Percentiles rank a stretch among this genome's conserved stretches.
phyloP scores from a whole-genome alignment of 257 asterid species.

The Oldenlandia corymbosa region DNA sequence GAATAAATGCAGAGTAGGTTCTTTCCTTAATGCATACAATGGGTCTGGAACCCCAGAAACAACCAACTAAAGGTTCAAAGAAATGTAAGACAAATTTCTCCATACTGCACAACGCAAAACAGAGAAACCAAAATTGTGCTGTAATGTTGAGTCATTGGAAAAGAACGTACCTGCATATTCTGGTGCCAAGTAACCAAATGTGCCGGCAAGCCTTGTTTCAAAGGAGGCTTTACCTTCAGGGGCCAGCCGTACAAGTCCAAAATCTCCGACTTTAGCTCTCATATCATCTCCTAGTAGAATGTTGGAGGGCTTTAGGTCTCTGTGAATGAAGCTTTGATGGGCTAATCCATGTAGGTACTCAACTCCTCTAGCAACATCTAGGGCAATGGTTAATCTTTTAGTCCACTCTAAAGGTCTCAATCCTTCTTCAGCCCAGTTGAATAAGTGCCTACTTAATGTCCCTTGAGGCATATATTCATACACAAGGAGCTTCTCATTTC shows the following conservation, averaged over 20 bases:
- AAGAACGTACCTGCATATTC: slow-evolving; percentile 76
- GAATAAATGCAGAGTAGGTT: neutral
- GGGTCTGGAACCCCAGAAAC: neutral
- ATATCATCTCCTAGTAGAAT: slow-evolving; percentile 87
- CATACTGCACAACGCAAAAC: neutral
- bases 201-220: slow-evolving; percentile 85
- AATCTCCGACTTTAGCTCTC: slow-evolving; percentile 96
- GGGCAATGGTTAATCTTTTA: slow-evolving; percentile 65
- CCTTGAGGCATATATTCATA: slow-evolving; percentile 96
- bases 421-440: slow-evolving; percentile 73
- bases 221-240: slow-evolving; percentile 90
- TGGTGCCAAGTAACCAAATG: slow-evolving; percentile 91
- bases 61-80: neutral
- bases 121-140: neutral
- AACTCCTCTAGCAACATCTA: slow-evolving; percentile 89
- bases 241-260: slow-evolving; percentile 91
- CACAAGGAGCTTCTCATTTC: slow-evolving; percentile 83
- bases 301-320: slow-evolving; percentile 92
- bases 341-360: slow-evolving; percentile 91
- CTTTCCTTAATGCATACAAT: neutral
- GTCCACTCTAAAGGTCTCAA: slow-evolving; percentile 80
- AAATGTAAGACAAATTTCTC: neutral
- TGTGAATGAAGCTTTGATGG: slow-evolving; percentile 86
- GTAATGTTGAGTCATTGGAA: neutral
- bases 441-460: slow-evolving; percentile 67